Base-by-base conservation (phyloP, 805 yeast genomes). In the Zygosaccharomyces rouxii region DNA sequence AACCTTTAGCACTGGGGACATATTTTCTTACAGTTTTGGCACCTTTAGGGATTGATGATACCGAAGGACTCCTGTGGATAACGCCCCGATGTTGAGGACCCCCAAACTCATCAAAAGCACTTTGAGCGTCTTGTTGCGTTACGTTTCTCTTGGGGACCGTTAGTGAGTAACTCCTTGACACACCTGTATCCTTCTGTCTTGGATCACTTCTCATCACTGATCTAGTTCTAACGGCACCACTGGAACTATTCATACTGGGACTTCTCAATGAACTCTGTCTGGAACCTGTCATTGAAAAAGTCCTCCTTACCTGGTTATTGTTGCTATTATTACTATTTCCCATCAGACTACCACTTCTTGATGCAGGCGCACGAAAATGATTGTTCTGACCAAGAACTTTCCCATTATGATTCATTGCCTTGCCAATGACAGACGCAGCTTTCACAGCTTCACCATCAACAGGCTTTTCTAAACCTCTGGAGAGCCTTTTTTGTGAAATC, bases 1-100 rank as follows among this genome's bases (percentile, higher is more conserved):
- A 72, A 11, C 94, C 94, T 56, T 79, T 74, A 3, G 86, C 81
- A 1, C 89, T 83, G 2, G 94, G 92, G 40, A 85, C 74, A 67
- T 84, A 85, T 53, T 79, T 83, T 55, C 81, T 83, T 7, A 84
- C 76, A 68, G 77, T 83, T 47, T 70, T 76, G 11, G 21, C 19
- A 33, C 21, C 7, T 14, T 14, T 14, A 44, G 53, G 56, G 42
- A 45, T 48, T 38, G 53, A 58, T 53, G 37, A 53, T 35, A 33
- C 57, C 53, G 38, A 59, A 53, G 18, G 60, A 51, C 38, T 55
- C 50, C 64, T 44, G 55, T 63, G 50, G 55, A 64, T 26, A 63
- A 71, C 35, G 22, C 60, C 59, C 25, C 48, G 48, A 14, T 59
- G 53, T 46, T 63, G 64, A 22, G 59, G 54, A 13, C 68, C 69